phyloP scores from a whole-genome alignment of 2,329 filamentous ascomycete genomes.

The Alternaria dauci region DNA sequence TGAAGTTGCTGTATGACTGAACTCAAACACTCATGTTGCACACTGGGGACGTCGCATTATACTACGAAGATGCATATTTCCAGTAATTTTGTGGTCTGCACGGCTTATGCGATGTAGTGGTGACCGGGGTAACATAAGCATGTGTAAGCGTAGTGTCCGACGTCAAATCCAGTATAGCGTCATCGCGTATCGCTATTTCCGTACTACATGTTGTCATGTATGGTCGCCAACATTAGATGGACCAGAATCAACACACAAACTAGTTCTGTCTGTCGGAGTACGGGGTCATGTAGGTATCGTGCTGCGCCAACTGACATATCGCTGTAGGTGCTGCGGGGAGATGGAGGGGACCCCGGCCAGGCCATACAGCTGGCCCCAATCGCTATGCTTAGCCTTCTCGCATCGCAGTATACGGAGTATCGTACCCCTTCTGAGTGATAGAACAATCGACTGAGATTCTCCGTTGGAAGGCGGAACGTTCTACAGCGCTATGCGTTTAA shows the following conservation, averaged over 20 bases:
- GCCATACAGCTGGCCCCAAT: not conserved
- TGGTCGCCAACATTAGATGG: not conserved
- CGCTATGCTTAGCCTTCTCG: not conserved
- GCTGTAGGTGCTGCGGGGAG: not conserved
- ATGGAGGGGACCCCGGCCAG: not conserved
- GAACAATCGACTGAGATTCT: not conserved
- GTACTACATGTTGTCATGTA: not conserved
- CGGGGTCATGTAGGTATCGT: not conserved
- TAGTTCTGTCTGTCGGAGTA: not conserved
- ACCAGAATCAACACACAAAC: not conserved
- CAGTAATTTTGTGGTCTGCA: not conserved
- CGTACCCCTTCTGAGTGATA: not conserved
- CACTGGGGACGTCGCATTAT: not conserved
- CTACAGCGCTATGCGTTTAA: not conserved
- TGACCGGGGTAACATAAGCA: not conserved
- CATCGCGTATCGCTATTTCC: not conserved
- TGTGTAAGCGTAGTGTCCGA: conserved; percentile 1
- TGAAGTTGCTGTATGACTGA: not conserved
- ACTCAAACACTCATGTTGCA: not conserved
- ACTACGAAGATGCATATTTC: not conserved
- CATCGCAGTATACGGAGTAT: not conserved
- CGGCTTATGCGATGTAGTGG: not conserved
- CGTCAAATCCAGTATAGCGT: not conserved
- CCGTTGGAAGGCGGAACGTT: not conserved
- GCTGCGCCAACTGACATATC: not conserved